Percentiles rank a stretch among this genome's conserved stretches.
phyloP scores from a whole-genome alignment of 192 early-diverging fungal species.

The Piromyces sp. region DNA sequence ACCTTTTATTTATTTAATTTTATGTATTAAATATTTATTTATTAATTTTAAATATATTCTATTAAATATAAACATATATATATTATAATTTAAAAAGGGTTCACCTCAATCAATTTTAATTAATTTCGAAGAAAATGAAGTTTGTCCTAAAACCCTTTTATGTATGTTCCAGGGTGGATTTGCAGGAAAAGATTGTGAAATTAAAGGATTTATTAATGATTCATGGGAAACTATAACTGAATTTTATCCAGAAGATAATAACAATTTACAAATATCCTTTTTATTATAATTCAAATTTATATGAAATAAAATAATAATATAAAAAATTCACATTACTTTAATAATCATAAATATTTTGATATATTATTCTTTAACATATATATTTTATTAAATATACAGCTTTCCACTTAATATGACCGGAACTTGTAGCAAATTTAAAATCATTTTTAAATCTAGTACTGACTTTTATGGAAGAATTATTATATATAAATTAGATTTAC shows the following conservation, averaged over 20 bases:
- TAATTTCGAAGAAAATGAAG: constrained; percentile 28
- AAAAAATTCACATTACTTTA: too few species aligned
- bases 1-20: neutral
- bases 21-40: neutral
- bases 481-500: constrained; percentile 55
- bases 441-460: constrained; percentile 55
- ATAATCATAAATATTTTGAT: too few species aligned
- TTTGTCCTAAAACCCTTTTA: constrained; percentile 14
- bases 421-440: constrained; percentile 19
- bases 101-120: constrained; percentile 56
- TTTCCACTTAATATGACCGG: constrained; percentile 12
- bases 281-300: too few species aligned
- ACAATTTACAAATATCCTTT: constrained; percentile 32
- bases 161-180: constrained; percentile 77
- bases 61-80: neutral
- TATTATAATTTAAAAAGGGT: constrained; percentile 20
- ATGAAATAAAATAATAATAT: too few species aligned
- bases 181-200: constrained; percentile 47
- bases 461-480: constrained; percentile 77
- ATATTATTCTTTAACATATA: too few species aligned
- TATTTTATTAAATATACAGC: constrained; percentile 7
- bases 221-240: constrained; percentile 14
- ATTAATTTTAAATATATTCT: neutral
- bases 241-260: constrained; percentile 61
- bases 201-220: constrained; percentile 21